Evolutionary conservation across 306 rosid genomes (phyloP).

Genomic region (Biancaea sappan): DNA sequence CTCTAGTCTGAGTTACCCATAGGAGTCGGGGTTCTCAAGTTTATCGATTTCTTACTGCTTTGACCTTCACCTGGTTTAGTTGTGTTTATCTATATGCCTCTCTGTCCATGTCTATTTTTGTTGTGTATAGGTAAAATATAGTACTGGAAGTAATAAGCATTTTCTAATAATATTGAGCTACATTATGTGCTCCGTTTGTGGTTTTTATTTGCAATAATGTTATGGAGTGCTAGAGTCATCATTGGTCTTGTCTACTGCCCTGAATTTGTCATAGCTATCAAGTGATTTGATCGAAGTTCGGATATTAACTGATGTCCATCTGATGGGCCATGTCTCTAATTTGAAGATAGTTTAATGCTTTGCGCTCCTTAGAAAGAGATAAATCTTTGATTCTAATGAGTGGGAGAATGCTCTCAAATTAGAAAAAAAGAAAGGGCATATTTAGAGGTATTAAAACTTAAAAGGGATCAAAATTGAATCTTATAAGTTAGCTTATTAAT

Average conservation of each 20-base stretch:
- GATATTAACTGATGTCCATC: no score
- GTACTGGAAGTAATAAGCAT: background rate
- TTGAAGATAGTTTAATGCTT: no score
- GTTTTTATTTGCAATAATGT: background rate
- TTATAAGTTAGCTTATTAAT: no score
- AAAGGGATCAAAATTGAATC: no score
- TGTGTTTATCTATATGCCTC: conserved; percentile 11
- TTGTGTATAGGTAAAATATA: conserved; percentile 9
- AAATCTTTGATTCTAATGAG: no score
- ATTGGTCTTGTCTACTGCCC: background rate
- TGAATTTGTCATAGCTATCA: background rate
- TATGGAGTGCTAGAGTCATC: background rate
- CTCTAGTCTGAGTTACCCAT: background rate
- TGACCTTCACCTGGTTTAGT: background rate
- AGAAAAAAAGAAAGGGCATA: no score
- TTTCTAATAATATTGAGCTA: background rate
- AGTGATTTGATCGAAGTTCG: no score
- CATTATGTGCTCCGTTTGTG: background rate
- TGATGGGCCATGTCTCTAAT: no score
- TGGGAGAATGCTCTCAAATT: no score
- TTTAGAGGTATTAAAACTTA: no score
- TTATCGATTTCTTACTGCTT: background rate
- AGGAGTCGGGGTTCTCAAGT: background rate
- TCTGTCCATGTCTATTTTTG: background rate
- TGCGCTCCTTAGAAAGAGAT: no score